Percentiles rank a stretch among this genome's conserved stretches.
Conservation (phyloP, 176 grass and related monocot species). For the Aechmea fasciata region DNA sequence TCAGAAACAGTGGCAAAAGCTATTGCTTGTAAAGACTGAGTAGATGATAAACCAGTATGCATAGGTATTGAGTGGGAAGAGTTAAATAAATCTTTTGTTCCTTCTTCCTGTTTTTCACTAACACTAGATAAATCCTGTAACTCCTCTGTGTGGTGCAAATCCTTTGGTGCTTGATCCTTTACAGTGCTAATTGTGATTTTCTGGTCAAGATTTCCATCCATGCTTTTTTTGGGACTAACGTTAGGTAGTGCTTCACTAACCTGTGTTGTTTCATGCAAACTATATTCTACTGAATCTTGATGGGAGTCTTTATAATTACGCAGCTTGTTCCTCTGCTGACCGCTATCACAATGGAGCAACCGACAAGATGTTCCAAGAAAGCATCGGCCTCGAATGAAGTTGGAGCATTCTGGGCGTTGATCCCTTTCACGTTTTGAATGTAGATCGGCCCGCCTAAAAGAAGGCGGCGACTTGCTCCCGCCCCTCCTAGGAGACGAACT, state of each 20-base stretch:
- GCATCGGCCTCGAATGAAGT: constrained; percentile 19
- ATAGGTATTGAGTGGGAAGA: background rate
- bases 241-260: background rate
- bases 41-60: constrained; percentile 6
- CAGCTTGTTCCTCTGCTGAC: constrained; percentile 2
- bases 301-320: background rate
- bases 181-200: background rate
- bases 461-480: constrained; percentile 21
- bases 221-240: background rate
- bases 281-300: constrained; percentile 3
- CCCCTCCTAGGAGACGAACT: constrained; percentile 46
- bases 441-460: constrained; percentile 28
- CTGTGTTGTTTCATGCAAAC: background rate
- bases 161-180: background rate
- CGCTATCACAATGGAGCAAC: constrained; percentile 20
- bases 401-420: constrained; percentile 14
- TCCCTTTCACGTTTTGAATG: constrained; percentile 3
- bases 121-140: constrained; percentile 17
- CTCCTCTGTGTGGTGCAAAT: constrained; percentile 6
- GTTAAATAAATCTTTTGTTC: background rate
- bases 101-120: constrained; percentile 1
- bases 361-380: constrained; percentile 26
- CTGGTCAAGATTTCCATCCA: constrained; percentile 2
- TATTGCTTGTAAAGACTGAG: constrained; percentile 10
- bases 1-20: constrained; percentile 15